Evolutionary conservation across 176 grass and related monocot genomes (phyloP), one percentile per base, ranked within the genome.

Genomic region (Puccinellia tenuiflora): DNA sequence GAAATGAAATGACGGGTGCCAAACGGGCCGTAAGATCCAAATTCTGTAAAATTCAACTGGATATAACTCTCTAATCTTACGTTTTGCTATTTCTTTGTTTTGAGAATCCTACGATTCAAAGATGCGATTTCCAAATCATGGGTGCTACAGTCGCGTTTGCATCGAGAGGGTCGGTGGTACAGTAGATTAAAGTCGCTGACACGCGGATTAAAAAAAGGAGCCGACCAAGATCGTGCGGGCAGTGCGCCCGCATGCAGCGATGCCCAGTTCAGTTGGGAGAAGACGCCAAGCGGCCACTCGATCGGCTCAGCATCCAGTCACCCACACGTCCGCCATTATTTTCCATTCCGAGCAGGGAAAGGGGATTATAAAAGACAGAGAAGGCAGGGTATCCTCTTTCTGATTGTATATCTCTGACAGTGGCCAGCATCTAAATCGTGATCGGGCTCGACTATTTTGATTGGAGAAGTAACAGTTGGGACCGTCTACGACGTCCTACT

Each of bases 191-290:
- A 77, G 42, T 31, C 43, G 40, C 77, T 64, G 83, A 72, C 83
- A 81, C 42, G 52, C 13, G 25, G 83, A 61, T 81, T 85, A 76
- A 25, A 85, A 14, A 89, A 81, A 17, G 83, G 70, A 77, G 5
- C 86, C 74, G 81, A 88, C 86, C 83, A 89, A 82, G 78, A 89
- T 82, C 52, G 83, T 77, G 78, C 83, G 53, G 3, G n/a, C 15
- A 69, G 4, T 69, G 66, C 66, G 34, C 9, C 54, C 54, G 54
- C 53, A 57, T 57, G 11, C 56, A 60, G 43, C 17, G 7, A 25
- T 59, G 29, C 65, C 12, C 26, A 63, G 2, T 29, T 54, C 33
- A 81, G 65, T 14, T 33, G 3, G 5, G 57, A 45, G 56, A 79
- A 79, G 43, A 9, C 40, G 15, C 40, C 42, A 48, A 17, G 14